Percentiles rank a stretch among this genome's conserved stretches.
Evolutionary conservation across 208 protist species (phyloP).

Genomic region (Naegleria fowleri): DNA sequence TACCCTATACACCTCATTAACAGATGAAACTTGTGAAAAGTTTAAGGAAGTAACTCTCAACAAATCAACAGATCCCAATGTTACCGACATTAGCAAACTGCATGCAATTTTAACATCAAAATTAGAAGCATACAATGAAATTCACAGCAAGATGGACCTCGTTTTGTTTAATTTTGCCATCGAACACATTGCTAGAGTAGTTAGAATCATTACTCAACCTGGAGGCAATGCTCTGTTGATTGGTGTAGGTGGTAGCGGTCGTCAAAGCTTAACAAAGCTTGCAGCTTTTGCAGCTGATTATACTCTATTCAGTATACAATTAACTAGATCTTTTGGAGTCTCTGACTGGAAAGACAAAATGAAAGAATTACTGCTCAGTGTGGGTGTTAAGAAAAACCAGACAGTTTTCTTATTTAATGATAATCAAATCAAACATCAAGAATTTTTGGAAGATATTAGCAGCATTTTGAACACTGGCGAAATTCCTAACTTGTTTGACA

Average conservation of each 20-base stretch:
- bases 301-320: constrained; percentile 79
- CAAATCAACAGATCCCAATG: neutral
- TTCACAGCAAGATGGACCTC: constrained; percentile 72
- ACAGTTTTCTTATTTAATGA: constrained; percentile 92
- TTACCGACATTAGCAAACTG: neutral
- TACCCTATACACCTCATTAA: neutral
- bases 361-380: constrained; percentile 71
- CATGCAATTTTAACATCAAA: neutral
- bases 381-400: constrained; percentile 57
- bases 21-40: neutral
- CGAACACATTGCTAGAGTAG: constrained; percentile 88
- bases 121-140: constrained; percentile 33
- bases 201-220: constrained; percentile 87
- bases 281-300: constrained; percentile 85
- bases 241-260: constrained; percentile 90
- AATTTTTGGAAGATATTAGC: constrained; percentile 94
- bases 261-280: constrained; percentile 83
- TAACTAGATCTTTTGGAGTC: constrained; percentile 85
- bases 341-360: constrained; percentile 91
- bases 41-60: constrained; percentile 12
- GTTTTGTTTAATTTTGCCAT: constrained; percentile 92
- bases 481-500: constrained; percentile 55
- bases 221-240: constrained; percentile 87
- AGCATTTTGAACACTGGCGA: constrained; percentile 90
- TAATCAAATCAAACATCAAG: constrained; percentile 85